Base-by-base conservation (phyloP, 495 filamentous ascomycete genomes). In the Aspergillus leporis region DNA sequence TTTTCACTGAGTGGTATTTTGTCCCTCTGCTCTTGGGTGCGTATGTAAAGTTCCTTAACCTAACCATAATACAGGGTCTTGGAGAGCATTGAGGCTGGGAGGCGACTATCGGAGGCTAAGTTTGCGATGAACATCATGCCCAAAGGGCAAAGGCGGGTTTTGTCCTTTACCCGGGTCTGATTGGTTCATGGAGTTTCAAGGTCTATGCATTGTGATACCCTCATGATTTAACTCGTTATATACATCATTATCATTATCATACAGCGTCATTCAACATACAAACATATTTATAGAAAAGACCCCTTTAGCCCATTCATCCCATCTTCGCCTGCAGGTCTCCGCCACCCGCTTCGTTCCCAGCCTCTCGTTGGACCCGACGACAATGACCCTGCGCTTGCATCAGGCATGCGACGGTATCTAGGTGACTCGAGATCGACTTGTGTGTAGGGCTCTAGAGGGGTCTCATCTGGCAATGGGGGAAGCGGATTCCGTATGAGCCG, bases 1-100 rank as follows among this genome's bases (percentile, higher is more conserved):
- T 98, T 50, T 81, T 80, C 40, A 90, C 88, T 14, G 88, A 96
- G 62, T 98, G 94, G 93, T 90, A 68, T 55, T 58, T 47, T 36
- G 59, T 25, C 53, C 21, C 56, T 52, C 36, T 16, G 0, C 52
- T 51, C 23, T 34, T 38, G 25, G 18, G 48, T 48, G 28, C 13
- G 30, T 19, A 40, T 25, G 7, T n/a, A 2, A 25, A 40, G 5
- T 30, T 5, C 8, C 10, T 51, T 5, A 32, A 3, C 6, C 21
- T 32, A 25, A 32, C 12, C 7, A 5, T 32, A 14, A 14, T 51
- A n/a, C 57, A 89, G 87, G 87, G 85, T 85, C 4, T 68, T 93
- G 32, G 90, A 96, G 66, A 91, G 91, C 72, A 79, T 97, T 52
- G 88, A 87, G 59, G 85, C 81, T 0, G 88, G 86, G 10, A 91